Conservation (phyloP, 352 stramenopile species). For the Globisporangium recalcitrans region DNA sequence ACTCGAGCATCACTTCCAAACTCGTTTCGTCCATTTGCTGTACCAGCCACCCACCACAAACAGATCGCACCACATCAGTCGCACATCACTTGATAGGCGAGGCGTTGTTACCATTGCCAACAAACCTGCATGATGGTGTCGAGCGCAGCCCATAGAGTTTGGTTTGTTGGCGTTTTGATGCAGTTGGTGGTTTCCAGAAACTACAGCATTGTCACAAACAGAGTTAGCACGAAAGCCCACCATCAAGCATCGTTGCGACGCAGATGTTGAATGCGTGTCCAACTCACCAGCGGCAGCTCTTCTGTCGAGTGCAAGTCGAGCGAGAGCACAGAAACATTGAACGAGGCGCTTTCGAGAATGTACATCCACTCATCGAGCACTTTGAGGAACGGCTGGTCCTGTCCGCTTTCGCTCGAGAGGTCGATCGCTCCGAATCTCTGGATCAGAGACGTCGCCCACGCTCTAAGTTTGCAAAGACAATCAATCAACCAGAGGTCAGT, state of each 20-base stretch:
- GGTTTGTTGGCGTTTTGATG: slow-evolving; percentile 73
- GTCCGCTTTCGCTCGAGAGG: slow-evolving; percentile 36
- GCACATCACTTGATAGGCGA: too few relatives aligned
- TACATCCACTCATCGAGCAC: slow-evolving; percentile 88
- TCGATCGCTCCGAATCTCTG: slow-evolving; percentile 55
- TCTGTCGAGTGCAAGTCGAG: slow-evolving; percentile 67
- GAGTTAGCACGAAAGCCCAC: background rate
- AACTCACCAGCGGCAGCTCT: slow-evolving; percentile 57
- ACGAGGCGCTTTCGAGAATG: slow-evolving; percentile 71
- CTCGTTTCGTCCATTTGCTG: slow-evolving; percentile 81
- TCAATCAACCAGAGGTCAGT: background rate
- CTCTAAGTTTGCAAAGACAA: slow-evolving; percentile 22
- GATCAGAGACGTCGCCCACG: slow-evolving; percentile 58
- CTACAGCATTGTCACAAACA: slow-evolving; percentile 19
- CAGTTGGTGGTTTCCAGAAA: slow-evolving; percentile 71
- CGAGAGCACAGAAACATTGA: slow-evolving; percentile 62
- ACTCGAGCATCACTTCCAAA: slow-evolving; percentile 70
- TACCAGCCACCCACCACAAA: background rate
- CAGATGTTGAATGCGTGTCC: background rate
- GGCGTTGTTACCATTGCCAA: background rate
- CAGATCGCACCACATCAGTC: too few relatives aligned
- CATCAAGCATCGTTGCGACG: background rate
- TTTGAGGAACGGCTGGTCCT: slow-evolving; percentile 49
- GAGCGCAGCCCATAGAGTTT: slow-evolving; percentile 74
- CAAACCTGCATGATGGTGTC: slow-evolving; percentile 81